These are phyloP conservation scores for Plasmodium blacklocki DNA, from an alignment of 169 alveolate genomes.

Conservation along the genomic window DNA sequence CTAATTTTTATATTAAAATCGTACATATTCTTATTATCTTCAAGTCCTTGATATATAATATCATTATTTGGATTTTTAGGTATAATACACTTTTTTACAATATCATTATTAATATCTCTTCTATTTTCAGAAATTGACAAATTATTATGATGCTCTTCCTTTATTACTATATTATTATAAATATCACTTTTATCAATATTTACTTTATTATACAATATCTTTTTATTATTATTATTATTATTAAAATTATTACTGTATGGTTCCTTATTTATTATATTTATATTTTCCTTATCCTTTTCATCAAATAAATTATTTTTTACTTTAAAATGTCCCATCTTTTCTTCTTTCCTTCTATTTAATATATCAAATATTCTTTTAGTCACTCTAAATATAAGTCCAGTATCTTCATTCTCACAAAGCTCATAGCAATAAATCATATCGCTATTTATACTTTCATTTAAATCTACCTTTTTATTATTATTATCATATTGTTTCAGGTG, in stretches of 20 bases:
- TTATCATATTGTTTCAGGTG: conserved; percentile 29
- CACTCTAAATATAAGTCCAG: conserved; percentile 55
- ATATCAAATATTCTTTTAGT: conserved; percentile 60
- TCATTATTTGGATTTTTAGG: not conserved
- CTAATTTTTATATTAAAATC: conserved; percentile 89
- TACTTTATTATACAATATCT: too few relatives aligned
- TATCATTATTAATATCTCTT: not conserved
- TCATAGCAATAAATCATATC: conserved; percentile 52
- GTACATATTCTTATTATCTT: conserved; percentile 60
- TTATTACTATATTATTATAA: too few relatives aligned
- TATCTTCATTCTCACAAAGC: conserved; percentile 65
- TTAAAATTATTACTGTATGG: not conserved
- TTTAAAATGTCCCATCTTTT: not conserved
- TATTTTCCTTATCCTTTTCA: not conserved
- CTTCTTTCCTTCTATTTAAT: conserved; percentile 30
- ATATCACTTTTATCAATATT: too few relatives aligned
- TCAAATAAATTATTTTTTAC: not conserved
- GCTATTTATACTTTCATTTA: conserved; percentile 61
- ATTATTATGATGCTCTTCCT: too few relatives aligned
- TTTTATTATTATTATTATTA: not conserved
- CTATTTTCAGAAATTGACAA: too few relatives aligned
- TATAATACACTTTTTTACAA: not conserved
- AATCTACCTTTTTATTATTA: conserved; percentile 13
- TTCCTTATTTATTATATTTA: not conserved
- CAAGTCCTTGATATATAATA: not conserved